Conservation (phyloP, 768 basidiomycete genomes). For the Mycena haematopus region DNA sequence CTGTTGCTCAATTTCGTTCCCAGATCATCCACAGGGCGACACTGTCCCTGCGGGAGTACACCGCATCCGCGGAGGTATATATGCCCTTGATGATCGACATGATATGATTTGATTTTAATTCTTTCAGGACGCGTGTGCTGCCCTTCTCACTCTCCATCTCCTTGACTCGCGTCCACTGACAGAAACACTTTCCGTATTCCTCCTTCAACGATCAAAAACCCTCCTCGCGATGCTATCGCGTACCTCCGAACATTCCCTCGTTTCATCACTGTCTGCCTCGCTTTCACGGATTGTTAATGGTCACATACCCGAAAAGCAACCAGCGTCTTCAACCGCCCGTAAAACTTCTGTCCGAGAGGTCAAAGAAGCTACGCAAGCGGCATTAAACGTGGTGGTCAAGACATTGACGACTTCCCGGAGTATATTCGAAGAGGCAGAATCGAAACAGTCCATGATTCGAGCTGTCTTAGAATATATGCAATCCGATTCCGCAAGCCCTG, state of each 20-base stretch:
- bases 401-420: slow-evolving; percentile 64
- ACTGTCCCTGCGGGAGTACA: slow-evolving; percentile 70
- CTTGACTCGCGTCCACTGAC: slow-evolving; percentile 83
- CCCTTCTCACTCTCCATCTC: slow-evolving; percentile 84
- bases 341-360: slow-evolving; percentile 56
- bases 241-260: slow-evolving; percentile 32
- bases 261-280: slow-evolving; percentile 20
- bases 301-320: slow-evolving; percentile 34
- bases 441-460: slow-evolving; percentile 55
- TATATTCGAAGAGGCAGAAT: slow-evolving; percentile 55
- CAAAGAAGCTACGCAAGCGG: slow-evolving; percentile 56
- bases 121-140: slow-evolving; percentile 73
- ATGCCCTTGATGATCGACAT: not conserved
- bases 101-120: slow-evolving; percentile 10
- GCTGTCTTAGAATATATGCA: slow-evolving; percentile 69
- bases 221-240: slow-evolving; percentile 53
- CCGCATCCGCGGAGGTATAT: slow-evolving; percentile 59
- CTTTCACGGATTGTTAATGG: slow-evolving; percentile 42
- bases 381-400: slow-evolving; percentile 60
- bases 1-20: slow-evolving; percentile 81
- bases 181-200: slow-evolving; percentile 73
- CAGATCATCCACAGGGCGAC: slow-evolving; percentile 93
- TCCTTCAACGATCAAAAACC: slow-evolving; percentile 72
- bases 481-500: slow-evolving; percentile 45
- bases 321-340: slow-evolving; percentile 29